phyloP scores from a whole-genome alignment of 2,329 filamentous ascomycete species.

The Myriosclerotinia duriaeana region DNA sequence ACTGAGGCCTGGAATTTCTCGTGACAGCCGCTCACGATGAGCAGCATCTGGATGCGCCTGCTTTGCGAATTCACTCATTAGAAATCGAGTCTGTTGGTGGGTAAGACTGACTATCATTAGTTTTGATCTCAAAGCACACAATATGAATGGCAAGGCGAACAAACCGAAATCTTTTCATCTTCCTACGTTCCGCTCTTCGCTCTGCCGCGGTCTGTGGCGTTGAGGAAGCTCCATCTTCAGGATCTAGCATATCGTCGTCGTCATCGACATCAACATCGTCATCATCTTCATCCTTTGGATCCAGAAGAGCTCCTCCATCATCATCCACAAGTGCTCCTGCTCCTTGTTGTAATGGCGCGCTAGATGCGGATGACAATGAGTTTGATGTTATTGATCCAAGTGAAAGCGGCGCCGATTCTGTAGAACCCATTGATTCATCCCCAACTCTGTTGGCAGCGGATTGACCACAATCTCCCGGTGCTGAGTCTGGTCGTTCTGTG shows the following conservation, averaged over 20 bases:
- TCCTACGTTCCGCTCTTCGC: conserved; percentile 56
- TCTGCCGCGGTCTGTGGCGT: conserved; percentile 56
- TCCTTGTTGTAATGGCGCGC: conserved; percentile 40
- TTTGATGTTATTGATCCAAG: conserved; percentile 44
- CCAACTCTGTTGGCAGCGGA: conserved; percentile 40
- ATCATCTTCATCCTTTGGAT: conserved; percentile 40
- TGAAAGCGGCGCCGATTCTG: conserved; percentile 45
- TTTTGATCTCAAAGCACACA: conserved; percentile 19
- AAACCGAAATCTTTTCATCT: conserved; percentile 80
- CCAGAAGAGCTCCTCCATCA: conserved; percentile 48
- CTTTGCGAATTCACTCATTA: conserved; percentile 96
- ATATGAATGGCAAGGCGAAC: conserved; percentile 26
- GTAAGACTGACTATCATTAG: conserved; percentile 66
- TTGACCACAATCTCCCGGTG: conserved; percentile 35
- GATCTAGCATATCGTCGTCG: conserved; percentile 57
- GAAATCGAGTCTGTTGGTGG: conserved; percentile 93
- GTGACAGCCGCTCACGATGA: conserved; percentile 80
- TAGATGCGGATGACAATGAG: conserved; percentile 44
- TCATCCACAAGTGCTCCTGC: conserved; percentile 44
- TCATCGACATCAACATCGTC: conserved; percentile 47
- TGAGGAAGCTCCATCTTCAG: conserved; percentile 42
- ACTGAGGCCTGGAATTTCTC: conserved; percentile 87
- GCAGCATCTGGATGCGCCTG: conserved; percentile 92
- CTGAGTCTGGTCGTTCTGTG: conserved; percentile 39
- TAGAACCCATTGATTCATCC: conserved; percentile 45